Percentiles rank a stretch among this genome's conserved stretches.
Conservation (phyloP, 2,329 filamentous ascomycete species). For the Colletotrichum karsti region DNA sequence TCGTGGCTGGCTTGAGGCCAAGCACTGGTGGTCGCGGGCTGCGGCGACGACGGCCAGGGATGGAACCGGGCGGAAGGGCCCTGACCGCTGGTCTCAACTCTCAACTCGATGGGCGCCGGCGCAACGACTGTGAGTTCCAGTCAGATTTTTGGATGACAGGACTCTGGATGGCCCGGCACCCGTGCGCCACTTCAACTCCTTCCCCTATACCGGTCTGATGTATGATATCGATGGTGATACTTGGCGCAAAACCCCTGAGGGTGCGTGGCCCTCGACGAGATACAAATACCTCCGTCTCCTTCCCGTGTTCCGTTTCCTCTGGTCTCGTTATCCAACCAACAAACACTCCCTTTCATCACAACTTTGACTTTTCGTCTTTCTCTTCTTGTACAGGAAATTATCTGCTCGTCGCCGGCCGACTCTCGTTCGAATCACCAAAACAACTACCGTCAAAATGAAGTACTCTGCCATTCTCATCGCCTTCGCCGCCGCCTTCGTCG, state of each 20-base stretch:
- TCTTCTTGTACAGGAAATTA: constrained; percentile 39
- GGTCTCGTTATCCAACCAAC: not conserved
- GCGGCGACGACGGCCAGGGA: constrained; percentile 8
- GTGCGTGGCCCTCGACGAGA: constrained; percentile 1
- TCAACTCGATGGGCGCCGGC: not conserved
- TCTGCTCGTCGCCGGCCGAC: constrained; percentile 63
- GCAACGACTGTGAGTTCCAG: constrained; percentile 4
- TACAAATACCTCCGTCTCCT: constrained; percentile 36
- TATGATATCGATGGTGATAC: constrained; percentile 26
- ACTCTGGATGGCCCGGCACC: constrained; percentile 2
- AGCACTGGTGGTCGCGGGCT: not conserved
- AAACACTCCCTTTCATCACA: constrained; percentile 20
- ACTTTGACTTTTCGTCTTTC: constrained; percentile 29
- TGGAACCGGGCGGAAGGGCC: constrained; percentile 22
- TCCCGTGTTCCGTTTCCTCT: constrained; percentile 26
- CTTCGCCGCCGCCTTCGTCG: constrained; percentile 55
- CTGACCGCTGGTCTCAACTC: constrained; percentile 21
- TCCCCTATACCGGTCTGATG: constrained; percentile 10
- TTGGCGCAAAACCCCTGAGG: constrained; percentile 1
- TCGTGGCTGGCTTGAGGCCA: no score
- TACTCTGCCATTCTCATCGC: constrained; percentile 57
- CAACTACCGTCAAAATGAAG: constrained; percentile 58
- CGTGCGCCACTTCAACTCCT: not conserved
- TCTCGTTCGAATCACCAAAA: constrained; percentile 38
- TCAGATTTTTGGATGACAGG: constrained; percentile 21